Evolutionary conservation across 139 green algal species (phyloP).

Genomic region (Chlamydomonas asymmetrica): DNA sequence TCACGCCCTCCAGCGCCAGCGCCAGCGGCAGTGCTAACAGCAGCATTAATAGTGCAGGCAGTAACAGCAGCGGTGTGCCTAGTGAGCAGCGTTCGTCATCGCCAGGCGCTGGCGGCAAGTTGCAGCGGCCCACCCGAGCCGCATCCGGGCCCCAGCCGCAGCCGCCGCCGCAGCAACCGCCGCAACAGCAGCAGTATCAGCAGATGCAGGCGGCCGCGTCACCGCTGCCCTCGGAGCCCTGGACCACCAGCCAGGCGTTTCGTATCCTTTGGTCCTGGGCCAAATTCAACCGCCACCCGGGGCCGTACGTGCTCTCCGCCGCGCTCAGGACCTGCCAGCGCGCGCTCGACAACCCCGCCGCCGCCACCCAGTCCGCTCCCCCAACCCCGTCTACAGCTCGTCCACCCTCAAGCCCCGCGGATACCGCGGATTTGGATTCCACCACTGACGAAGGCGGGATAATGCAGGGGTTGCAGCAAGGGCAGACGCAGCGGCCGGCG

Average conservation of each 20-base stretch:
- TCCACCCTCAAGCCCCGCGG: no score
- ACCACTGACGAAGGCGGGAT: no score
- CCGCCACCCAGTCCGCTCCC: no score
- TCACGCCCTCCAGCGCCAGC: background rate
- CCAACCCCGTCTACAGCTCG: no score
- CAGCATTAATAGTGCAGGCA: background rate
- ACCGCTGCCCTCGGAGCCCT: constrained; percentile 15
- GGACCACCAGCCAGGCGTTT: constrained; percentile 18
- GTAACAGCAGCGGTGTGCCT: background rate
- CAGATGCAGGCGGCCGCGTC: background rate
- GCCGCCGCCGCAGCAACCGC: background rate
- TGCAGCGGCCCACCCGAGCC: background rate
- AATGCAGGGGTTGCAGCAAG: no score
- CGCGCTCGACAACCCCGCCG: no score
- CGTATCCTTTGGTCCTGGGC: constrained; percentile 36
- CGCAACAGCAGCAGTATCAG: background rate
- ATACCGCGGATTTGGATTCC: no score
- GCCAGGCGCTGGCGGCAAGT: background rate
- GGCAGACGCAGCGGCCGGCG: background rate
- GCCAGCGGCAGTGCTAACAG: background rate
- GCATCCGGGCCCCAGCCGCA: no score
- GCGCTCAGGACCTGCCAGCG: constrained; percentile 21
- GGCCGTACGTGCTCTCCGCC: constrained; percentile 26
- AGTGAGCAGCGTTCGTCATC: background rate
- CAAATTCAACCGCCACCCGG: constrained; percentile 46